These are phyloP conservation scores for Echeveria elegans DNA, from an alignment of 164 flowering plant species.

Conservation along the genomic window DNA sequence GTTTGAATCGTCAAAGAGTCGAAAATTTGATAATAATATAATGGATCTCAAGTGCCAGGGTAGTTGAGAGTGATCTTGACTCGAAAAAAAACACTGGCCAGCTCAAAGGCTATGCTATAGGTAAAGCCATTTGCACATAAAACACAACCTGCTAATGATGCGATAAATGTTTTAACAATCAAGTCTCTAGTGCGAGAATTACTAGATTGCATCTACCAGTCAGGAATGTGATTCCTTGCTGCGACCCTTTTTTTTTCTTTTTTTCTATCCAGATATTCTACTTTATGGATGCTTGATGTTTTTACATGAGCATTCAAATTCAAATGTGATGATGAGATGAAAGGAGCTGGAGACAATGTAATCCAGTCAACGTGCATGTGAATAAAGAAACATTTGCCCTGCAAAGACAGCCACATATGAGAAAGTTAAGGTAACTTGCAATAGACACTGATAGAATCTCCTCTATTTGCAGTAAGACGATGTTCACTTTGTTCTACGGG, in stretches of 20 bases:
- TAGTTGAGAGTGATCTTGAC: not conserved
- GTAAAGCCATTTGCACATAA: not conserved
- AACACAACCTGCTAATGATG: not conserved
- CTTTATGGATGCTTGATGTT: not conserved
- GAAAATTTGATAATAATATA: not conserved
- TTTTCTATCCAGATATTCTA: constrained; percentile 3
- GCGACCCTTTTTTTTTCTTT: not conserved
- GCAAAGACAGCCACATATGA: too few relatives aligned
- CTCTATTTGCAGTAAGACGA: too few relatives aligned
- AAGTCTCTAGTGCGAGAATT: too few relatives aligned
- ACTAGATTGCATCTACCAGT: not conserved
- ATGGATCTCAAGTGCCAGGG: not conserved
- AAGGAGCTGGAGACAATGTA: too few relatives aligned
- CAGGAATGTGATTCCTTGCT: not conserved
- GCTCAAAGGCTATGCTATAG: not conserved
- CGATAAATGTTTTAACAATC: not conserved
- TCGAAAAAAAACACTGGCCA: not conserved
- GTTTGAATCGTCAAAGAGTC: too few relatives aligned
- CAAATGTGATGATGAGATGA: too few relatives aligned
- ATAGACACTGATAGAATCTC: too few relatives aligned
- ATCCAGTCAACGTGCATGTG: too few relatives aligned
- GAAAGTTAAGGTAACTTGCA: too few relatives aligned
- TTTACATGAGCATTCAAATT: not conserved
- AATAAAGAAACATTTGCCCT: too few relatives aligned
- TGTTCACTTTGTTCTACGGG: too few relatives aligned